Evolutionary conservation across 2,329 filamentous ascomycete genomes (phyloP).

Genomic region (Taxawa tesnikishii): DNA sequence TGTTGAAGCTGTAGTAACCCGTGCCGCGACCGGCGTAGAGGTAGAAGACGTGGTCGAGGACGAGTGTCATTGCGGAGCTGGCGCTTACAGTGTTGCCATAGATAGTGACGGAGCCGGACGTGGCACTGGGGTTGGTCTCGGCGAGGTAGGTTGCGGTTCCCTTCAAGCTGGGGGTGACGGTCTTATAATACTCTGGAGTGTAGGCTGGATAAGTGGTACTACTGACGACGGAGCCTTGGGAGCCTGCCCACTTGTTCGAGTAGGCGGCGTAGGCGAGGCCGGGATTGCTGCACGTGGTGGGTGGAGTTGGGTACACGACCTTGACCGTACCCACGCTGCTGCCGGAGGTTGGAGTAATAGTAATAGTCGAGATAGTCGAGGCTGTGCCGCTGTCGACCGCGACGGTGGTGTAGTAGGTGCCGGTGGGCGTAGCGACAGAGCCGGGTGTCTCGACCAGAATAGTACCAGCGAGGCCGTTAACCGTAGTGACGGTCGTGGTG

Average conservation of each 20-base stretch:
- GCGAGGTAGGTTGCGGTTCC: constrained; percentile 8
- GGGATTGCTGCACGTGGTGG: constrained; percentile 5
- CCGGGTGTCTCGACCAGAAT: constrained; percentile 7
- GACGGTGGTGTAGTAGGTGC: constrained; percentile 2
- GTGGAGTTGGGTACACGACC: constrained; percentile 6
- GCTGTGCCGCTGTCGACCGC: constrained; percentile 4
- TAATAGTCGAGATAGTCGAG: constrained; percentile 6
- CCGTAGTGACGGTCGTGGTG: constrained; percentile 4
- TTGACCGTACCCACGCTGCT: constrained; percentile 4
- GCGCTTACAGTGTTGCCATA: neutral
- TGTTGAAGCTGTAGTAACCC: constrained; percentile 9
- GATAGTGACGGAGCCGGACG: constrained; percentile 2
- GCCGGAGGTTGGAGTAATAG: constrained; percentile 1
- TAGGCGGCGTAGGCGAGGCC: constrained; percentile 8
- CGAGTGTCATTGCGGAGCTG: constrained; percentile 3
- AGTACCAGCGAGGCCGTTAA: constrained; percentile 5
- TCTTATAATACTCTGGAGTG: constrained; percentile 8
- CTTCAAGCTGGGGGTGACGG: constrained; percentile 2
- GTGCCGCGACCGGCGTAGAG: constrained; percentile 7
- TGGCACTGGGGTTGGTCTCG: constrained; percentile 7
- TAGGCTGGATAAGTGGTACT: constrained; percentile 6
- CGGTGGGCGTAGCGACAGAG: neutral
- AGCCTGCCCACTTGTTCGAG: constrained; percentile 6
- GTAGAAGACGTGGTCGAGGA: constrained; percentile 9
- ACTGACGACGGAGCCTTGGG: constrained; percentile 7